Evolutionary conservation across 2,329 filamentous ascomycete species (phyloP).

Genomic region (Alternaria incomplexa): DNA sequence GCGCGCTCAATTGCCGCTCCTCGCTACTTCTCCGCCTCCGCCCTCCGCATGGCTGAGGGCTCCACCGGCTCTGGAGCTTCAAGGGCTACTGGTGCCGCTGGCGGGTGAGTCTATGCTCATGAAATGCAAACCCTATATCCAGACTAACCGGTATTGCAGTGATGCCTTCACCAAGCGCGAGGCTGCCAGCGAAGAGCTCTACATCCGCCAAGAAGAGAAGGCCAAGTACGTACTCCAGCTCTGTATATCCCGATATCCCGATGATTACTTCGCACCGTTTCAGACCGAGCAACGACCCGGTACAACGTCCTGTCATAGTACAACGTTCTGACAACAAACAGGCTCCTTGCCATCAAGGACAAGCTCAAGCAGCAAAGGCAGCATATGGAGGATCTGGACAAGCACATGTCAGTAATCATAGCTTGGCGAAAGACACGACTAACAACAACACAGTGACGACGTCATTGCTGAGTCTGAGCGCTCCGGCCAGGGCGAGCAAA

Average conservation of each 20-base stretch:
- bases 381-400: slow-evolving; percentile 83
- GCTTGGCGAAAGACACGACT: slow-evolving; percentile 11
- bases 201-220: slow-evolving; percentile 85
- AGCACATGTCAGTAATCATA: slow-evolving; percentile 74
- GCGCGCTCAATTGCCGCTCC: slow-evolving; percentile 46
- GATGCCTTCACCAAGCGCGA: slow-evolving; percentile 95
- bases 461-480: slow-evolving; percentile 72
- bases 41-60: slow-evolving; percentile 53
- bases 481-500: slow-evolving; percentile 68
- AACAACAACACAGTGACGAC: slow-evolving; percentile 67
- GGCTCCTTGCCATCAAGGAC: slow-evolving; percentile 71
- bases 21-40: slow-evolving; percentile 52
- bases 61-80: slow-evolving; percentile 53
- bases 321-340: slow-evolving; percentile 35
- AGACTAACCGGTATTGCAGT: slow-evolving; percentile 55
- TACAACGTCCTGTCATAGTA: slow-evolving; percentile 15
- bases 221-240: slow-evolving; percentile 66
- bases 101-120: slow-evolving; percentile 36
- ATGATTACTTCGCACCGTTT: not conserved
- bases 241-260: not conserved
- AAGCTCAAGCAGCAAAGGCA: slow-evolving; percentile 77
- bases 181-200: slow-evolving; percentile 81
- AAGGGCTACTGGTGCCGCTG: slow-evolving; percentile 48
- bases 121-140: not conserved
- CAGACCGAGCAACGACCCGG: not conserved